Conservation (phyloP, 2,329 filamentous ascomycete genomes). For the Aspergillus oerlinghausenensis region DNA sequence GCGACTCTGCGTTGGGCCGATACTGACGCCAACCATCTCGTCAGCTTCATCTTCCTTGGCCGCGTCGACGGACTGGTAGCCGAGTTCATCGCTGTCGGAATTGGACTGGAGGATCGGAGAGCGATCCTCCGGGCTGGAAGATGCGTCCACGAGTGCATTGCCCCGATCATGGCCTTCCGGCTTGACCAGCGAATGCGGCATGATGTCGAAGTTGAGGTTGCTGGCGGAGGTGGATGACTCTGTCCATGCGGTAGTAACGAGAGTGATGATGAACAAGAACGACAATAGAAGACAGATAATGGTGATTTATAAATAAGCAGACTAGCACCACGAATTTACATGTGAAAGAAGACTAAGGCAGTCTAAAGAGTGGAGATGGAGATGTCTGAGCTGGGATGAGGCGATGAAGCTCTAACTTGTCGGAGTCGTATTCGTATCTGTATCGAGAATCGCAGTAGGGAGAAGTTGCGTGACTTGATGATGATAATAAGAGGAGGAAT, state of each 20-base stretch:
- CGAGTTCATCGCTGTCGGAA: conserved; percentile 29
- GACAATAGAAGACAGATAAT: not conserved
- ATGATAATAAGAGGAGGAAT: not conserved
- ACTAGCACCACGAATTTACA: not conserved
- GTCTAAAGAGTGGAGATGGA: conserved; percentile 1
- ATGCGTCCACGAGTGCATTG: conserved; percentile 3
- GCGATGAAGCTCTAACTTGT: not conserved
- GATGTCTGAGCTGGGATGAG: conserved; percentile 1
- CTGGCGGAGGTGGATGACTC: not conserved
- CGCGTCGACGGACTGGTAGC: conserved; percentile 12
- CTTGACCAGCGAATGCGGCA: conserved; percentile 5
- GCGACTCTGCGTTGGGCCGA: conserved; percentile 53
- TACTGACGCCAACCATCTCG: conserved; percentile 54
- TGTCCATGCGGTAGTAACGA: not conserved
- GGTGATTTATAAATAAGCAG: not conserved
- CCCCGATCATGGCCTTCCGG: conserved; percentile 4
- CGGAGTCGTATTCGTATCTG: conserved; percentile 7
- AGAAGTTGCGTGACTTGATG: not conserved
- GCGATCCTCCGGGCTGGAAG: not conserved
- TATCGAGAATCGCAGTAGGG: not conserved
- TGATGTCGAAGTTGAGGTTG: not conserved
- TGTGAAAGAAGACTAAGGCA: conserved; percentile 1
- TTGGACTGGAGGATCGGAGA: conserved; percentile 20
- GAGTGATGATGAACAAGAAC: not conserved
- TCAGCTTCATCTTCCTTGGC: conserved; percentile 32